These are phyloP conservation scores for Cercospora sp. DNA, from an alignment of 2,329 filamentous ascomycete genomes.

Conservation along the genomic window DNA sequence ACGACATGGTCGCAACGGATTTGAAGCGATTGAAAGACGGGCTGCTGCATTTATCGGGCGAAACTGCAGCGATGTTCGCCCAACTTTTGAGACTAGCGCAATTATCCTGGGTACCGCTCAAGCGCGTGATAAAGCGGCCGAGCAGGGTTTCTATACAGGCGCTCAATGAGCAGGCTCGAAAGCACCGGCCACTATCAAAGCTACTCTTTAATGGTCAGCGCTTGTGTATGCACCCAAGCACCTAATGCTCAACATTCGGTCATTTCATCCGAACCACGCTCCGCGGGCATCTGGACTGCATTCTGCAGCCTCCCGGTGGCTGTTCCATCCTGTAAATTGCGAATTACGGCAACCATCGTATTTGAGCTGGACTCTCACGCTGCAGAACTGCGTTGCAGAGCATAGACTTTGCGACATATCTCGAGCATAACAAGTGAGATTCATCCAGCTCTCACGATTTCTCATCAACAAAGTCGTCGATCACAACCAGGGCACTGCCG, in stretches of 20 bases:
- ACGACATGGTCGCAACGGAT: background rate
- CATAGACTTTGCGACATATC: background rate
- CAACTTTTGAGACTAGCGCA: background rate
- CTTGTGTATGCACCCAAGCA: background rate
- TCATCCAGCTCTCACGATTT: background rate
- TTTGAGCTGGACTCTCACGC: background rate
- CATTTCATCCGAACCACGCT: background rate
- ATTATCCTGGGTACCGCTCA: background rate
- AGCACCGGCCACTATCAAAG: constrained; percentile 1
- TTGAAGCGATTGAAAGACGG: background rate
- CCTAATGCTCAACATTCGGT: background rate
- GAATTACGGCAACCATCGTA: background rate
- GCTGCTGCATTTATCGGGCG: background rate
- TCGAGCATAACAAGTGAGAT: background rate
- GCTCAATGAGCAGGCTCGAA: background rate
- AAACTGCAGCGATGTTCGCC: background rate
- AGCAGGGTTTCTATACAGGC: background rate
- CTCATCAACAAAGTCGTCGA: background rate
- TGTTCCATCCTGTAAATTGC: background rate
- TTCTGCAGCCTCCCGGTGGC: background rate
- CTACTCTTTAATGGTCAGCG: background rate
- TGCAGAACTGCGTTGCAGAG: background rate
- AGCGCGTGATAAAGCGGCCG: background rate
- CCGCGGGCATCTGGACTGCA: background rate
- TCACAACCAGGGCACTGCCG: background rate